Base-by-base conservation (phyloP, 441 rosid genomes). In the Syzygium syzygioides region DNA sequence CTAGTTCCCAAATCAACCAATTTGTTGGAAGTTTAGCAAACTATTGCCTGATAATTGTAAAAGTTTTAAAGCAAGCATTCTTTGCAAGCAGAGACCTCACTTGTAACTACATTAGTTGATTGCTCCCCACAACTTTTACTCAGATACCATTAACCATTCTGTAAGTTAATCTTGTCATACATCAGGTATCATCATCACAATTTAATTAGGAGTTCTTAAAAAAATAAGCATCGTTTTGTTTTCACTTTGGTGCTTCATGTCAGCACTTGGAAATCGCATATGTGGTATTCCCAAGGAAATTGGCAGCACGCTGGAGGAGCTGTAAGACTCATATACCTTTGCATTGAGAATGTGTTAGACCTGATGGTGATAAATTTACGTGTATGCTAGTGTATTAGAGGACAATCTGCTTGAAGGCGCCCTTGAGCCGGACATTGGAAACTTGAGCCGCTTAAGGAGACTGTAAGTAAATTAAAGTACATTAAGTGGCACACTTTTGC, bases 101-200 rank as follows among this genome's bases (percentile, higher is more conserved):
- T 25, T 95, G 97, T 85, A 98, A 97, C 94, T 96, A 89, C 87
- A 87, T 98, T 86, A 94, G 32, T 88, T 99, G 99, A 91, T 57
- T 98, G 23, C 92, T 98, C 34, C 99, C 99, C 19, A 32, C 90
- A 25, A 95, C 90, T 53, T 89, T 98, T 76, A 90, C 93, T 86
- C 91, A 52, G 71, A 94, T 96, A 30, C 94, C 95, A 28, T 95
- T 98, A 62, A 71, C 79, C 9, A 91, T 4, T 84, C n/a, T 96
- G 99, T 97, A 94, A 95, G 94, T 76, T 53, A 41, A 80, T 87
- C 66, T 66, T 34, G 14, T 59, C 37, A 57, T 87, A 11, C 57
- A 62, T 19, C 28, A 80, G 1, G 14, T 64, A 11, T 89, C 26
- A 37, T 37, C 32, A 52, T 87, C n/a, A 11, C 87, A 88, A 86